These are phyloP conservation scores for Monosporozyma unispora DNA, from an alignment of 805 yeast genomes.

Conservation along the genomic window DNA sequence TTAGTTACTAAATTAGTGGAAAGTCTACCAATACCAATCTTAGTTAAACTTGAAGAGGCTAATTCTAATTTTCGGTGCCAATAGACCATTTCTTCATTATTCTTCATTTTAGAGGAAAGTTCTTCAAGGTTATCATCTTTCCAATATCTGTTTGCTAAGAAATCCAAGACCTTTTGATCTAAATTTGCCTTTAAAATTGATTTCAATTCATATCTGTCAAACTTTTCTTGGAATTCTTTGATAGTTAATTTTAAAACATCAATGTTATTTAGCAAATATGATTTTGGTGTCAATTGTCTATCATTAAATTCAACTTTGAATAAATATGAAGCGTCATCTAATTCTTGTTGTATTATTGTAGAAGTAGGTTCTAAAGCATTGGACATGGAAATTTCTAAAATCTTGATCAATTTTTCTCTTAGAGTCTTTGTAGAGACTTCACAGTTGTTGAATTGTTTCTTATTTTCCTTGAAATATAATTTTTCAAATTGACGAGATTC, in stretches of 20 bases:
- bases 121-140: conserved; percentile 42
- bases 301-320: conserved; percentile 97
- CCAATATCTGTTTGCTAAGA: conserved; percentile 90
- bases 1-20: conserved; percentile 77
- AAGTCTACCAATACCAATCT: conserved; percentile 86
- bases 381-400: conserved; percentile 87
- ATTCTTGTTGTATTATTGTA: conserved; percentile 72
- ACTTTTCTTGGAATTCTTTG: conserved; percentile 75
- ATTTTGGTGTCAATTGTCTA: conserved; percentile 85
- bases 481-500: conserved; percentile 58
- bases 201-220: conserved; percentile 75
- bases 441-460: conserved; percentile 50
- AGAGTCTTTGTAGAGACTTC: conserved; percentile 67
- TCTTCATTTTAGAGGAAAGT: conserved; percentile 43
- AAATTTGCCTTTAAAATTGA: conserved; percentile 71
- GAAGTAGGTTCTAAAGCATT: conserved; percentile 81
- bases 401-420: conserved; percentile 73
- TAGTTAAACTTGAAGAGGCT: conserved; percentile 75
- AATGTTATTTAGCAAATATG: conserved; percentile 84
- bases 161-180: conserved; percentile 82
- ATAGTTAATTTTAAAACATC: conserved; percentile 79
- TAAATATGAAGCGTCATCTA: conserved; percentile 86
- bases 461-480: conserved; percentile 54
- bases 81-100: conserved; percentile 48
- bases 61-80: conserved; percentile 87